A percentile compares a stretch with the other conserved stretches of the same genome.
Evolutionary conservation across 2,329 filamentous ascomycete genomes (phyloP).

Genomic region (Epichloe brachyelytri): DNA sequence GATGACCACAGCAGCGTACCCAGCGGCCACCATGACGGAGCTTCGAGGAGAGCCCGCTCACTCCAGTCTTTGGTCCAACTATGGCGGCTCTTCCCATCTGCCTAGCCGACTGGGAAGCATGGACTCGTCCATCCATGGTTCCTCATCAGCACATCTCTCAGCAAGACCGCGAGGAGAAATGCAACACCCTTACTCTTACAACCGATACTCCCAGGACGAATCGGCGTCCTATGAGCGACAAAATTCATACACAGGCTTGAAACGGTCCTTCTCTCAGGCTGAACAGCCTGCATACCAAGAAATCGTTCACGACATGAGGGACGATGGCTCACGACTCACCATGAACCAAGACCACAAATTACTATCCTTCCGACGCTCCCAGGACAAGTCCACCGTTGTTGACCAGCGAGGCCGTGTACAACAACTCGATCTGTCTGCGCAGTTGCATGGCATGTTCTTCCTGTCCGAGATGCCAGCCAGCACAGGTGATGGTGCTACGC

Average conservation of each 20-base stretch:
- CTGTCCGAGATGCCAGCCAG: constrained; percentile 65
- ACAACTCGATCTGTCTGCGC: constrained; percentile 52
- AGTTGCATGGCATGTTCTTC: constrained; percentile 84
- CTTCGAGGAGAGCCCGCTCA: constrained; percentile 47
- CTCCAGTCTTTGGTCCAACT: constrained; percentile 45
- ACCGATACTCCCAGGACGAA: constrained; percentile 42
- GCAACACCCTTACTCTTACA: constrained; percentile 40
- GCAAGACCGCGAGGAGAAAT: constrained; percentile 35
- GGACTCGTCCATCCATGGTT: constrained; percentile 34
- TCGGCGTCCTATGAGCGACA: constrained; percentile 41
- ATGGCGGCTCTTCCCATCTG: constrained; percentile 41
- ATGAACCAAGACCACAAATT: constrained; percentile 50
- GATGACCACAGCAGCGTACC: constrained; percentile 48
- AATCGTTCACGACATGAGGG: constrained; percentile 47
- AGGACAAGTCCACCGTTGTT: constrained; percentile 47
- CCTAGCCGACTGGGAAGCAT: constrained; percentile 38
- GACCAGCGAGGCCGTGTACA: constrained; percentile 47
- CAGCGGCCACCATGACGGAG: constrained; percentile 47
- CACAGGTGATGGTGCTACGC: constrained; percentile 39
- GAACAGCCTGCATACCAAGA: constrained; percentile 45
- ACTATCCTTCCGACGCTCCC: constrained; percentile 41
- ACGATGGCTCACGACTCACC: constrained; percentile 43
- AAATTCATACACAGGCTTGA: constrained; percentile 39
- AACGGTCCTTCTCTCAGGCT: constrained; percentile 43
- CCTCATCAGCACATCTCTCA: constrained; percentile 25